A percentile compares a stretch with the other conserved stretches of the same genome.
Conservation (phyloP, 2,329 filamentous ascomycete genomes). For the Grosmannia serpens region DNA sequence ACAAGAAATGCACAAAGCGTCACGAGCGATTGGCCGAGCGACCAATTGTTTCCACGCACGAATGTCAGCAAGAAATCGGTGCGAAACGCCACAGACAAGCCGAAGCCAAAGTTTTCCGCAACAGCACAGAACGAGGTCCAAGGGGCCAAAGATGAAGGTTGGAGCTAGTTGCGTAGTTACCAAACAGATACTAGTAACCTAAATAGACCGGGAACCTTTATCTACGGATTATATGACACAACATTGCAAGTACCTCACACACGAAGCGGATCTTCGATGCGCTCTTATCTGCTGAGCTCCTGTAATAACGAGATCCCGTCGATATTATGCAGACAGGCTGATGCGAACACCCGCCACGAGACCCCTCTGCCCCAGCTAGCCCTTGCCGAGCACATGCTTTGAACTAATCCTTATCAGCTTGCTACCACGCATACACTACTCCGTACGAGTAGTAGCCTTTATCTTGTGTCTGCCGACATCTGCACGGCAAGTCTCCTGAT, state of each 20-base stretch:
- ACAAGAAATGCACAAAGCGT: not conserved
- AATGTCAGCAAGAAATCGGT: not conserved
- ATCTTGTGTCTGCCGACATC: not conserved
- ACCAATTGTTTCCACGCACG: not conserved
- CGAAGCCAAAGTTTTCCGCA: not conserved
- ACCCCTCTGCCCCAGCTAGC: not conserved
- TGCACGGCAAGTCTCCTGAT: not conserved
- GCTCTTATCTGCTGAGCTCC: not conserved
- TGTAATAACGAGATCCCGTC: not conserved
- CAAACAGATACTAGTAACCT: not conserved
- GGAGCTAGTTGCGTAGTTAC: not conserved
- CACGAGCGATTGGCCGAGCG: not conserved
- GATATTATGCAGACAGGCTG: not conserved
- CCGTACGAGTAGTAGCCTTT: not conserved
- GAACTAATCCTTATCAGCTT: not conserved
- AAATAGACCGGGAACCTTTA: not conserved
- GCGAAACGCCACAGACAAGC: not conserved
- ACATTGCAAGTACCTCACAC: not conserved
- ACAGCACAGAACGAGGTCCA: not conserved
- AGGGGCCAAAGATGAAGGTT: not conserved
- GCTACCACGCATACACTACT: not conserved
- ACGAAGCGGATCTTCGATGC: not conserved
- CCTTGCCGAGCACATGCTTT: not conserved
- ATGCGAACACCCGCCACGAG: not conserved
- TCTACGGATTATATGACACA: not conserved